Evolutionary conservation across 192 early-diverging fungal genomes (phyloP), one percentile per base, ranked within the genome.

Genomic region (Dissophora globulifera): DNA sequence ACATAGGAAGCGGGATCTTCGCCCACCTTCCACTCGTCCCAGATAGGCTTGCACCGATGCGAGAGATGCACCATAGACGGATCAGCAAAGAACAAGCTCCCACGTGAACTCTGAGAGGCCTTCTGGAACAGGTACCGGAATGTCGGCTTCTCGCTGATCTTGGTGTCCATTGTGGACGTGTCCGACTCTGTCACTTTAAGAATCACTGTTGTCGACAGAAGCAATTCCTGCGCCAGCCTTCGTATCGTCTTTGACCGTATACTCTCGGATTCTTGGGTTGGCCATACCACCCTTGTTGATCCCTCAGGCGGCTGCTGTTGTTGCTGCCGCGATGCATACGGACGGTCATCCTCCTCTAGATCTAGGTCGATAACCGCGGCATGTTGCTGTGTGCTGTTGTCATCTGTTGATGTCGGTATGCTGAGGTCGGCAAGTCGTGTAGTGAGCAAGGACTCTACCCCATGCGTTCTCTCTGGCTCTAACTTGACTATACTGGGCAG

Each of bases 71-170:
- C n/a, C n/a, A n/a, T n/a, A n/a, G n/a, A n/a, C n/a, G n/a, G n/a
- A n/a, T n/a, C n/a, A n/a, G n/a, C n/a, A n/a, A n/a, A n/a, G n/a
- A n/a, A n/a, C n/a, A n/a, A n/a, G n/a, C 20, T 25, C n/a, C n/a
- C 33, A 25, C 8, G 5, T 26, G 7, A 9, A 9, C 32, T 38
- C 5, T 22, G 4, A 15, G 16, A 17, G 26, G 29, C n/a, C 6
- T 20, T 40, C 33, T 70, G 51, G 31, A 61, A 62, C 15, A 70
- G 50, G 27, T 70, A 55, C 11, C 55, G 58, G 26, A 70, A 70
- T 31, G 35, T 43, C 22, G 23, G 33, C 8, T 23, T 25, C 0
- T 42, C 40, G 17, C 4, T 15, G 19, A 47, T 35, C 20, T 4
- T 26, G n/a, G 13, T 30, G 1, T 3, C 20, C 19, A 38, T 23